Evolutionary conservation across 805 yeast genomes (phyloP).

Genomic region (Kodamaea kakaduensis): DNA sequence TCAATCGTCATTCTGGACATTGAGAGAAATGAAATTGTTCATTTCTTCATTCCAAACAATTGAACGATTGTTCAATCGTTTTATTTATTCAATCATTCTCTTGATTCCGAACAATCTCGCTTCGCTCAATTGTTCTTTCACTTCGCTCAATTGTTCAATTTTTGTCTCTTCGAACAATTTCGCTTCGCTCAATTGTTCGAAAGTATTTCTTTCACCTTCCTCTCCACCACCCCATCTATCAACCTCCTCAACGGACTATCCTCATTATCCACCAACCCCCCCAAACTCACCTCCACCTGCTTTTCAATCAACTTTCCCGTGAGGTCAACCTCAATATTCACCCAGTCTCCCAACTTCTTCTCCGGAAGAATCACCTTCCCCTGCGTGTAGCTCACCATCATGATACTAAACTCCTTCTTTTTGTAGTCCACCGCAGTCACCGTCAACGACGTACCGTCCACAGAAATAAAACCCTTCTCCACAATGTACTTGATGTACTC

Average conservation of each 20-base stretch:
- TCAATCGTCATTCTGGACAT: too few relatives aligned
- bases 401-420: conserved; percentile 61
- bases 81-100: too few relatives aligned
- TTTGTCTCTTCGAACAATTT: too few relatives aligned
- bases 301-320: conserved; percentile 89
- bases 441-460: conserved; percentile 93
- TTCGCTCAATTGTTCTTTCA: too few relatives aligned
- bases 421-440: conserved; percentile 71
- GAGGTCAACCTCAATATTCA: conserved; percentile 92
- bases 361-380: conserved; percentile 67
- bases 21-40: too few relatives aligned
- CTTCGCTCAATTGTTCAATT: too few relatives aligned
- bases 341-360: conserved; percentile 58
- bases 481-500: conserved; percentile 72
- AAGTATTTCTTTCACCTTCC: conserved; percentile 22
- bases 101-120: too few relatives aligned
- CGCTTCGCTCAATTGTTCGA: too few relatives aligned
- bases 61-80: too few relatives aligned
- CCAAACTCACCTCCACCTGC: conserved; percentile 63
- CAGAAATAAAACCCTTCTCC: conserved; percentile 88
- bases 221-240: conserved; percentile 35
- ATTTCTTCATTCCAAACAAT: too few relatives aligned
- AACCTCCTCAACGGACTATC: conserved; percentile 48
- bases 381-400: conserved; percentile 92
- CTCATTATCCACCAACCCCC: conserved; percentile 47